phyloP scores from a whole-genome alignment of 768 basidiomycete genomes.

The Tulasnella sp. region DNA sequence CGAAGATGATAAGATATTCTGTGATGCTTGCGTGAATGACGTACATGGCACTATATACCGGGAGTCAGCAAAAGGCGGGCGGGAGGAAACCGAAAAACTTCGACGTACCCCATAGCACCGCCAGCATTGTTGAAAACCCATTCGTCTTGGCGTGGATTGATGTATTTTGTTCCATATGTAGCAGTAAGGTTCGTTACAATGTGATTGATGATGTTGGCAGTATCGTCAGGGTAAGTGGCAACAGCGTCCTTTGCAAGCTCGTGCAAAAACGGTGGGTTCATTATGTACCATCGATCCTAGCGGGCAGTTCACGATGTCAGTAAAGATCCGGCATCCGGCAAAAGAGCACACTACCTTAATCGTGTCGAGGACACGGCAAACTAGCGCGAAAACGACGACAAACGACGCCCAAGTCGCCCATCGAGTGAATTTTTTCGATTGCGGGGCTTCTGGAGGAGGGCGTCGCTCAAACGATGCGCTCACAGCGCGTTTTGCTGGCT shows the following conservation, averaged over 20 bases:
- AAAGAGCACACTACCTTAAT: conserved; percentile 32
- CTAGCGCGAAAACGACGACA: conserved; percentile 25
- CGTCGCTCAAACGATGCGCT: background rate
- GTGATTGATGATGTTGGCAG: conserved; percentile 69
- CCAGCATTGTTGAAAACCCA: conserved; percentile 98
- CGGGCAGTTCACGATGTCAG: background rate
- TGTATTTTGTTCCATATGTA: conserved; percentile 59
- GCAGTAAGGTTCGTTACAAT: conserved; percentile 75
- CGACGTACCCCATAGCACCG: conserved; percentile 77
- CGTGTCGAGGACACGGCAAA: conserved; percentile 32
- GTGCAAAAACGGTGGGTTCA: conserved; percentile 69
- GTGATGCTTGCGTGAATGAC: conserved; percentile 95
- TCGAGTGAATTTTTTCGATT: background rate
- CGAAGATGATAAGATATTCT: conserved; percentile 94
- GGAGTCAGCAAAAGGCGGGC: background rate
- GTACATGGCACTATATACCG: conserved; percentile 70
- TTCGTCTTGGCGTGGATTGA: conserved; percentile 57
- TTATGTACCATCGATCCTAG: conserved; percentile 70
- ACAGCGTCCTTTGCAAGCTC: conserved; percentile 72
- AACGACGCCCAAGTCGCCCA: background rate
- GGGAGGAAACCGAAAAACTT: background rate
- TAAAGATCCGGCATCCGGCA: background rate
- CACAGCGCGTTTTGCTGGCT: background rate
- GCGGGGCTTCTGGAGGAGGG: background rate
- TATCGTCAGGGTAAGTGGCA: conserved; percentile 58